phyloP scores from a whole-genome alignment of 768 basidiomycete species.

The Auricularia heimuer region DNA sequence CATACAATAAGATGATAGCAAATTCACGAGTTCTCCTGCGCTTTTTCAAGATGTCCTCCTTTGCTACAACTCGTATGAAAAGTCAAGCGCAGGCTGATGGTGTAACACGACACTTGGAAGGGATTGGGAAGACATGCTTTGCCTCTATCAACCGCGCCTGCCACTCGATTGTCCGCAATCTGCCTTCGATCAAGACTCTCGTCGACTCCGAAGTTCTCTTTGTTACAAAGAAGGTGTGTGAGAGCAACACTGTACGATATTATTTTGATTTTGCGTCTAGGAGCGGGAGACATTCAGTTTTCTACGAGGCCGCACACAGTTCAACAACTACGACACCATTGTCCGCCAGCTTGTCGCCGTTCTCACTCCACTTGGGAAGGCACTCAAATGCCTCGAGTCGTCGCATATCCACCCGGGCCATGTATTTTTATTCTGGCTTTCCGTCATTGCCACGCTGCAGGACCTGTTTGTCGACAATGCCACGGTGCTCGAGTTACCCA shows the following conservation, averaged over 20 bases:
- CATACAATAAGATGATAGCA: background rate
- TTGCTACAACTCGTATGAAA: background rate
- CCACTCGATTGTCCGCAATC: background rate
- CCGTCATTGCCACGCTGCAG: constrained; percentile 17
- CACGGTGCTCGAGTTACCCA: background rate
- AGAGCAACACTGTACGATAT: background rate
- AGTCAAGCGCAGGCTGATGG: background rate
- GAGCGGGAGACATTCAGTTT: background rate
- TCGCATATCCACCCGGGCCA: constrained; percentile 18
- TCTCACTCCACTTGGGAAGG: constrained; percentile 17
- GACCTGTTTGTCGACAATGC: constrained; percentile 2
- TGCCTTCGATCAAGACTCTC: background rate
- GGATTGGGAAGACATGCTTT: background rate
- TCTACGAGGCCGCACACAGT: background rate
- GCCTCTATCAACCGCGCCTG: background rate
- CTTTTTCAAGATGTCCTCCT: background rate
- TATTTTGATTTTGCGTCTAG: background rate
- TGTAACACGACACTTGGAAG: background rate
- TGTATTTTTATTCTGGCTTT: constrained; percentile 29
- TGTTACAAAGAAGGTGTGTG: background rate
- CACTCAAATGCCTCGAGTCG: constrained; percentile 26
- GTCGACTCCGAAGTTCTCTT: background rate
- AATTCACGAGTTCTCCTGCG: background rate
- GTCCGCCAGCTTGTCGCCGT: constrained; percentile 2
- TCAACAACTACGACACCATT: background rate